Conservation (phyloP, 2,329 filamentous ascomycete species). For the Podosphaera leucotricha region DNA sequence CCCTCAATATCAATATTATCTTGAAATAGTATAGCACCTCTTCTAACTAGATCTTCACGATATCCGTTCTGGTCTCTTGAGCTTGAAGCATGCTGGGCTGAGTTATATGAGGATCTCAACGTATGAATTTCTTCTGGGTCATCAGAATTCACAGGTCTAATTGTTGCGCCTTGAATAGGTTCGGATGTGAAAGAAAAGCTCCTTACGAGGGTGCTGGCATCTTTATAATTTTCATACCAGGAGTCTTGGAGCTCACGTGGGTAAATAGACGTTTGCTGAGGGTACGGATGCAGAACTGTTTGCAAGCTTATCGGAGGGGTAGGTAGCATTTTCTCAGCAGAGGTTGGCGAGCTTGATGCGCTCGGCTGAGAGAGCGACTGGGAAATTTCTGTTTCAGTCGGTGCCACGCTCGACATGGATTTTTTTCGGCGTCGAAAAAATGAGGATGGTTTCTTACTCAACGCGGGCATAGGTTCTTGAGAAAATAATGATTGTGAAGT, state of each 20-base stretch:
- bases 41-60: conserved; percentile 9
- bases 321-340: conserved; percentile 8
- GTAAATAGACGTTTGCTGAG: conserved; percentile 19
- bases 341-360: conserved; percentile 1
- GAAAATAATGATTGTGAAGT: conserved; percentile 1
- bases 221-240: conserved; percentile 7
- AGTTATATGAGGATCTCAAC: conserved; percentile 3
- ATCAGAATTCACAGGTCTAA: conserved; percentile 34
- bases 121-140: conserved; percentile 14
- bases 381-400: conserved; percentile 21
- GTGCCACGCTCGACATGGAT: conserved; percentile 48
- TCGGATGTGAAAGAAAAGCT: conserved; percentile 58
- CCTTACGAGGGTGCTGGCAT: conserved; percentile 17
- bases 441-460: conserved; percentile 81
- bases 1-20: conserved; percentile 29
- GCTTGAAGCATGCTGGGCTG: conserved; percentile 3
- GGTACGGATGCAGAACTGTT: conserved; percentile 69
- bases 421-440: conserved; percentile 92
- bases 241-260: conserved; percentile 7
- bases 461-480: conserved; percentile 14
- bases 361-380: conserved; percentile 16
- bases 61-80: not conserved
- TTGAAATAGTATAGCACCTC: conserved; percentile 25
- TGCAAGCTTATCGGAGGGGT: conserved; percentile 62
- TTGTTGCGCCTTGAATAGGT: conserved; percentile 46